phyloP scores from a whole-genome alignment of 2,329 filamentous ascomycete species.

The Phialocephala subalpina region DNA sequence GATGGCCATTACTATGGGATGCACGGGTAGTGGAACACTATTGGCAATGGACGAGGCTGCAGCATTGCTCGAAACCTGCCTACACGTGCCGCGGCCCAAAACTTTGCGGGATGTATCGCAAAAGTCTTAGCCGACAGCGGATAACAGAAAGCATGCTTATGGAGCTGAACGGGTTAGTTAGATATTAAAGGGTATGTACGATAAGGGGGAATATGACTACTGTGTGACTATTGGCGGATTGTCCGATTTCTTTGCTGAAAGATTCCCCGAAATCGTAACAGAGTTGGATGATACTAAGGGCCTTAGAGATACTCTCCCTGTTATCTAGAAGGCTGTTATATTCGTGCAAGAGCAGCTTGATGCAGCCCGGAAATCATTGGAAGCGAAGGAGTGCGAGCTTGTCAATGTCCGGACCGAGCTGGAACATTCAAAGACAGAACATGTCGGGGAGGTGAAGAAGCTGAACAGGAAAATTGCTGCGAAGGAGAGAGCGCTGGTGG shows the following conservation, averaged over 20 bases:
- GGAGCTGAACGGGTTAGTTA: no score
- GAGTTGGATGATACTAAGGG: no score
- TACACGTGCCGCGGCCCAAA: background rate
- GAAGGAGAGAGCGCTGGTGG: background rate
- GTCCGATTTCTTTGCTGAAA: background rate
- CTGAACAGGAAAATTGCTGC: background rate
- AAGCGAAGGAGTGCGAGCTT: background rate
- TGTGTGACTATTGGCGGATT: background rate
- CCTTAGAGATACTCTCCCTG: background rate
- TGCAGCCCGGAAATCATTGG: background rate
- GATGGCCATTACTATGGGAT: background rate
- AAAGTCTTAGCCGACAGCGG: background rate
- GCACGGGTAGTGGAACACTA: background rate
- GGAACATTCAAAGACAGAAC: background rate
- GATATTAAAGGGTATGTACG: no score
- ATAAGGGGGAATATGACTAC: background rate
- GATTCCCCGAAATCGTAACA: background rate
- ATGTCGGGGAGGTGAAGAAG: background rate
- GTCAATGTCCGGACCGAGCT: background rate
- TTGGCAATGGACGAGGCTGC: background rate
- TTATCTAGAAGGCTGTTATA: background rate
- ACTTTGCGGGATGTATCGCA: background rate
- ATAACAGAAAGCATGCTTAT: no score
- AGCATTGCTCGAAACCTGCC: background rate
- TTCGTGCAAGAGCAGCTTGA: background rate